These are phyloP conservation scores for Madurella mycetomatis DNA, from an alignment of 2,329 filamentous ascomycete species.

Conservation along the genomic window DNA sequence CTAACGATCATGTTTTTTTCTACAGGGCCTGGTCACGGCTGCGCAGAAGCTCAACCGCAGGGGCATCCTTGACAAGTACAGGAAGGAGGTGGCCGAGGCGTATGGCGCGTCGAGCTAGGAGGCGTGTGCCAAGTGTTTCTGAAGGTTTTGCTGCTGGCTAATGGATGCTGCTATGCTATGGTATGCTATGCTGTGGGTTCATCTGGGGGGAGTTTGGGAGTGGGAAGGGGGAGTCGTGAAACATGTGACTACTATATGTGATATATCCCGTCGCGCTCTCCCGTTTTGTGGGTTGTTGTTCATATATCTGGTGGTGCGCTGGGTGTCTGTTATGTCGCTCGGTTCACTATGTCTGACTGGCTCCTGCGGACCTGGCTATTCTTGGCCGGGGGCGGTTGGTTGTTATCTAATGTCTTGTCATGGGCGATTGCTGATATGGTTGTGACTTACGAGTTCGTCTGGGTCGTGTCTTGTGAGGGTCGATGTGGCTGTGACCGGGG, in stretches of 20 bases:
- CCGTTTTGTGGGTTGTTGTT: neutral
- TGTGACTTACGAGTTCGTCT: too few relatives aligned
- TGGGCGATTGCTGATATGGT: too few relatives aligned
- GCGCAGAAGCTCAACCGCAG: slow-evolving; percentile 70
- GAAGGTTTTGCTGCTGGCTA: neutral
- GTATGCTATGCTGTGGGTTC: neutral
- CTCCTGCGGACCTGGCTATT: too few relatives aligned
- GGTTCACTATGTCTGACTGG: too few relatives aligned
- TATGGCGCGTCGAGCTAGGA: slow-evolving; percentile 40
- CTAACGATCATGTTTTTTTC: slow-evolving; percentile 22
- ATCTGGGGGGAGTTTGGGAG: neutral
- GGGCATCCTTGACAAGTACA: slow-evolving; percentile 58
- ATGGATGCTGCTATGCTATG: too few relatives aligned
- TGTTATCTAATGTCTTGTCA: too few relatives aligned
- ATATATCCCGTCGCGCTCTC: neutral
- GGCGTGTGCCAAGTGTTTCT: neutral
- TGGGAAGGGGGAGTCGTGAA: neutral
- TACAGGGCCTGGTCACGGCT: slow-evolving; percentile 60
- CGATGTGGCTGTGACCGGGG: too few relatives aligned
- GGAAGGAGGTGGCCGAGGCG: slow-evolving; percentile 57
- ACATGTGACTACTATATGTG: neutral
- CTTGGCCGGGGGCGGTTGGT: too few relatives aligned
- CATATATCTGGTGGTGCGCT: neutral
- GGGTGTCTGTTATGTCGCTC: neutral
- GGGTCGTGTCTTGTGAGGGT: too few relatives aligned